Evolutionary conservation across 352 stramenopile genomes (phyloP).

Genomic region (Thraustochytrium striatum): DNA sequence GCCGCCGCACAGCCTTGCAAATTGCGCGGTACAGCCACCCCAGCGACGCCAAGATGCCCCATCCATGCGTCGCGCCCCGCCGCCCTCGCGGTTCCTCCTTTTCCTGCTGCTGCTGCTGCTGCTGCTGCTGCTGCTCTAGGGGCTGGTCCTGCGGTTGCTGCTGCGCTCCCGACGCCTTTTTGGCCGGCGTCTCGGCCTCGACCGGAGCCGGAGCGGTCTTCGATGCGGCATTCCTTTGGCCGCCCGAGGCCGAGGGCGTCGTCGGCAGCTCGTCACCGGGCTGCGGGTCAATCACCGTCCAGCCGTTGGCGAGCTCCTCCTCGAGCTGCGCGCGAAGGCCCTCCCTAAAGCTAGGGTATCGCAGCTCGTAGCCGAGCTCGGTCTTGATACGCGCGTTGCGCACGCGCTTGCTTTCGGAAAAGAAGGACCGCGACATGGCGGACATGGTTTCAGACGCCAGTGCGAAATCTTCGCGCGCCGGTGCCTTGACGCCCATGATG

Average conservation of each 20-base stretch:
- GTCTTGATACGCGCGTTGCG: slow-evolving; percentile 68
- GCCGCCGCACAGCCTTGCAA: no score
- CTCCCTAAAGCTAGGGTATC: slow-evolving; percentile 73
- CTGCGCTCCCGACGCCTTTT: no score
- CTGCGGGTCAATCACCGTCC: slow-evolving; percentile 13
- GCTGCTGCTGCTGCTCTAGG: not conserved
- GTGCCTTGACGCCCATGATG: slow-evolving; percentile 60
- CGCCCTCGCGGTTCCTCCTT: not conserved
- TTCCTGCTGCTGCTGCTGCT: not conserved
- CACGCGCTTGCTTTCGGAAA: slow-evolving; percentile 73
- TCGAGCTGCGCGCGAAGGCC: slow-evolving; percentile 70
- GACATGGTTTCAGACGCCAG: slow-evolving; percentile 70
- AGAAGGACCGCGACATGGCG: slow-evolving; percentile 76
- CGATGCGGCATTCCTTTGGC: not conserved
- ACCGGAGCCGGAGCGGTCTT: no score
- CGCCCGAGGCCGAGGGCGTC: not conserved
- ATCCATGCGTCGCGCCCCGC: no score
- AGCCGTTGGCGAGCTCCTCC: slow-evolving; percentile 58
- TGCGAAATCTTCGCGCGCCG: slow-evolving; percentile 65
- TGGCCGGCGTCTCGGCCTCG: no score
- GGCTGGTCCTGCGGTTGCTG: no score
- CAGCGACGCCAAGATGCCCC: no score
- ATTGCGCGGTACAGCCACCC: no score
- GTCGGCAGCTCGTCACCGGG: not conserved
- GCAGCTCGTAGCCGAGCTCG: slow-evolving; percentile 67